Evolutionary conservation across 1,284 basidiomycete species (phyloP).

Genomic region (Sanghuangporus weigelae): DNA sequence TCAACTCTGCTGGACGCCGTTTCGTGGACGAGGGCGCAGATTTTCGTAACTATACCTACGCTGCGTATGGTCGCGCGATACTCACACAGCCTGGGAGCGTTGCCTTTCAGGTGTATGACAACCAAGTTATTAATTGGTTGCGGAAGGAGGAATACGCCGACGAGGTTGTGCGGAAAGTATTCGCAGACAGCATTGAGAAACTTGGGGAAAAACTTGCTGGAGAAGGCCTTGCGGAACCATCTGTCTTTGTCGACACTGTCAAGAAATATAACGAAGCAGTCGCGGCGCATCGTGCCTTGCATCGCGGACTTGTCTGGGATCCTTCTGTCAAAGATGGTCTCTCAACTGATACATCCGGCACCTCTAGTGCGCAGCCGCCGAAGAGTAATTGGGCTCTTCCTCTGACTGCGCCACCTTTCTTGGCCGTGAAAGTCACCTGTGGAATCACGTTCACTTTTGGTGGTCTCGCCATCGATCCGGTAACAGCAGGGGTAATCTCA

Average conservation of each 20-base stretch:
- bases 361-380: constrained; percentile 31
- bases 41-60: constrained; percentile 68
- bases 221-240: constrained; percentile 41
- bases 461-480: constrained; percentile 52
- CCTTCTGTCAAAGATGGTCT: constrained; percentile 59
- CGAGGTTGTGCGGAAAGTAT: constrained; percentile 49
- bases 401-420: constrained; percentile 46
- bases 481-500: constrained; percentile 46
- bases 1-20: constrained; percentile 48
- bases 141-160: constrained; percentile 62
- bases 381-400: constrained; percentile 60
- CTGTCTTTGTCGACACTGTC: constrained; percentile 41
- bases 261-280: constrained; percentile 48
- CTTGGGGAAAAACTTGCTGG: constrained; percentile 42
- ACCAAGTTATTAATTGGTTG: constrained; percentile 36
- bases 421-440: constrained; percentile 62
- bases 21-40: constrained; percentile 70
- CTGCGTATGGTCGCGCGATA: constrained; percentile 57
- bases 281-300: constrained; percentile 30
- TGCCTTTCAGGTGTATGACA: constrained; percentile 62
- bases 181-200: constrained; percentile 42
- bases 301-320: constrained; percentile 41
- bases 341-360: constrained; percentile 35
- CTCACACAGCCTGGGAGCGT: constrained; percentile 49
- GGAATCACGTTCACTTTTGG: constrained; percentile 72